Evolutionary conservation across 2,329 filamentous ascomycete genomes (phyloP).

Genomic region (Drechslerella dactyloides): DNA sequence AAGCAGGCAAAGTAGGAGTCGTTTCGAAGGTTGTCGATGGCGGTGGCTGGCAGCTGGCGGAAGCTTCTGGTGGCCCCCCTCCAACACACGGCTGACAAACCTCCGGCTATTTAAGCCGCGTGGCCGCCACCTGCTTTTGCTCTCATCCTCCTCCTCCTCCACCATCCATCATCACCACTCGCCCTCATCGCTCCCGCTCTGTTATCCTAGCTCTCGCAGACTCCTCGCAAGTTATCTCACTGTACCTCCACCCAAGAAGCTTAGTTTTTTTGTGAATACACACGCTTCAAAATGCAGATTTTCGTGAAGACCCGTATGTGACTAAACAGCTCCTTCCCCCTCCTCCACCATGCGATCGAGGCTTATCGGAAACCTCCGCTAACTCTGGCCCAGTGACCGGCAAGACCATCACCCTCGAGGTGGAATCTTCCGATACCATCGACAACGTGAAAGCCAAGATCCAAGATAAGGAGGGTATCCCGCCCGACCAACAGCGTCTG

Average conservation of each 20-base stretch:
- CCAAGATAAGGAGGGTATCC: conserved; percentile 57
- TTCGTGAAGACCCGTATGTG: conserved; percentile 56
- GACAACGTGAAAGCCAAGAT: conserved; percentile 99
- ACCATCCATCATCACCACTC: conserved; percentile 4
- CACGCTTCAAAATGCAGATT: conserved; percentile 54
- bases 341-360: not conserved
- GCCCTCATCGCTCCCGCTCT: not conserved
- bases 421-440: conserved; percentile 99
- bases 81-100: not conserved
- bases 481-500: conserved; percentile 70
- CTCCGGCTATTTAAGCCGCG: conserved; percentile 1
- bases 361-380: not conserved
- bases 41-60: not conserved
- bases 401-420: conserved; percentile 99
- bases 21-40: not conserved
- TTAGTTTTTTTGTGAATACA: conserved; percentile 2
- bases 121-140: conserved; percentile 17
- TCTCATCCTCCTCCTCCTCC: conserved; percentile 25
- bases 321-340: not conserved
- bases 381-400: conserved; percentile 70
- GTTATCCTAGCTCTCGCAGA: conserved; percentile 1
- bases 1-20: no score
- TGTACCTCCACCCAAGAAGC: conserved; percentile 11
- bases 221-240: not conserved
- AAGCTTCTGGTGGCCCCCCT: not conserved